A percentile compares a stretch with the other conserved stretches of the same genome.
Conservation (phyloP, 345 rosid genomes). For the Hevea brasiliensis region DNA sequence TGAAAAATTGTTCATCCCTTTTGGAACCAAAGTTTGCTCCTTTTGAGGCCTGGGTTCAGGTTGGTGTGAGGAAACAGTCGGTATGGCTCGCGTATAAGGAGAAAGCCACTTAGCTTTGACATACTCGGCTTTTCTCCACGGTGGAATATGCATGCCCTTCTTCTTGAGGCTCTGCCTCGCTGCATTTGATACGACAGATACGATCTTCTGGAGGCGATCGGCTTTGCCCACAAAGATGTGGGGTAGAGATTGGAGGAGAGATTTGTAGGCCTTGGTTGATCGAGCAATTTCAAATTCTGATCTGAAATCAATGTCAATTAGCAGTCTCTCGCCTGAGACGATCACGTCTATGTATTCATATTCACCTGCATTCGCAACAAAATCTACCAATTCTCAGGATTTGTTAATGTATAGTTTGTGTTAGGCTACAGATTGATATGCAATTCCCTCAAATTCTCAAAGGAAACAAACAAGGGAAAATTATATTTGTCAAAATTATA, state of each 20-base stretch:
- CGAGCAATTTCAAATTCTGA: conserved; percentile 96
- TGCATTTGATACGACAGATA: conserved; percentile 76
- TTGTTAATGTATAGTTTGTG: not conserved
- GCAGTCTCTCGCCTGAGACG: conserved; percentile 55
- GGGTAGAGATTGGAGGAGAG: conserved; percentile 75
- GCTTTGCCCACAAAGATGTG: conserved; percentile 81
- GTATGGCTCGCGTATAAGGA: conserved; percentile 44
- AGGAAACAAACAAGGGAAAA: not conserved
- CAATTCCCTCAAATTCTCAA: not conserved
- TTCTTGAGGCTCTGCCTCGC: conserved; percentile 85
- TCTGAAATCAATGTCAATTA: conserved; percentile 84
- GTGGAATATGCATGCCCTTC: conserved; percentile 91
- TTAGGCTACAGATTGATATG: not conserved
- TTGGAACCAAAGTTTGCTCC: conserved; percentile 1
- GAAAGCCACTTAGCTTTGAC: conserved; percentile 90
- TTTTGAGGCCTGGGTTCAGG: conserved; percentile 1
- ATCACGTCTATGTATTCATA: conserved; percentile 89
- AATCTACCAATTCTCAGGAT: not conserved
- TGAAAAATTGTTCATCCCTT: not conserved
- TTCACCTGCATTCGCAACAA: conserved; percentile 52
- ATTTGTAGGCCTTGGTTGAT: conserved; percentile 68
- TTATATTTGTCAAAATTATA: too few relatives aligned
- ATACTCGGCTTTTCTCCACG: conserved; percentile 93
- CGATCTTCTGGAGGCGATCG: conserved; percentile 77
- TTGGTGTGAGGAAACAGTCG: not conserved